Evolutionary conservation across 305 asterid genomes (phyloP), one percentile per base, ranked within the genome.

Genomic region (Fraxinus latifolia): DNA sequence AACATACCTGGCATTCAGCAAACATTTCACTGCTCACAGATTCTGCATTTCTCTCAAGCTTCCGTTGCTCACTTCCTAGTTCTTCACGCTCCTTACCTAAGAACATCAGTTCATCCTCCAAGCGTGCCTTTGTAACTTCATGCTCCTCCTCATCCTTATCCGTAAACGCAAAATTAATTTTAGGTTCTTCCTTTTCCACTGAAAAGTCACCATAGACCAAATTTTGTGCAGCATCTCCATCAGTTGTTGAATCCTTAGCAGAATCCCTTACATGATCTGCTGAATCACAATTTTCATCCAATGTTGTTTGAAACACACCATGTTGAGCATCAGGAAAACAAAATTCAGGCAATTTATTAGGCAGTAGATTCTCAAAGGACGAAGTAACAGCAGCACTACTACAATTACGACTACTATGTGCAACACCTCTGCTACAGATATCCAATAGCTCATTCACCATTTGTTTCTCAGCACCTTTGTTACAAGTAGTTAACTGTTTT

Each of bases 11-110:
- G 87, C 98, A 94, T 83, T 96, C 98, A 29, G 93, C 91, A 87
- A 96, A 96, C 97, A 96, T 93, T 85, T 96, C 98, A 71, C 86
- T 89, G 90, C 88, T 96, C 29, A 94, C 97, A 82, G 99, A 92
- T 75, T 91, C 99, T 60, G 99, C 95, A 90, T 91, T 91, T 77
- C 98, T 89, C 90, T 96, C 99, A 37, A 86, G 93, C 89, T 89
- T 92, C 85, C 91, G 88, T 86, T 93, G 95, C 91, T 93, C 91
- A 86, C 87, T 86, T 81, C 93, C 97, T 11, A 96, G 91, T 72
- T 91, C 91, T 79, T 86, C 91, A 80, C 91, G 92, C 85, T 94
- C 94, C 82, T 91, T 86, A 76, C 83, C 93, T 74, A 96, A 88
- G 83, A 84, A 80, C 82, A 79, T 55, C 85, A 96, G 84, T 88